Conservation (phyloP, 2,329 filamentous ascomycete species). For the Dothideomycetes sp. region DNA sequence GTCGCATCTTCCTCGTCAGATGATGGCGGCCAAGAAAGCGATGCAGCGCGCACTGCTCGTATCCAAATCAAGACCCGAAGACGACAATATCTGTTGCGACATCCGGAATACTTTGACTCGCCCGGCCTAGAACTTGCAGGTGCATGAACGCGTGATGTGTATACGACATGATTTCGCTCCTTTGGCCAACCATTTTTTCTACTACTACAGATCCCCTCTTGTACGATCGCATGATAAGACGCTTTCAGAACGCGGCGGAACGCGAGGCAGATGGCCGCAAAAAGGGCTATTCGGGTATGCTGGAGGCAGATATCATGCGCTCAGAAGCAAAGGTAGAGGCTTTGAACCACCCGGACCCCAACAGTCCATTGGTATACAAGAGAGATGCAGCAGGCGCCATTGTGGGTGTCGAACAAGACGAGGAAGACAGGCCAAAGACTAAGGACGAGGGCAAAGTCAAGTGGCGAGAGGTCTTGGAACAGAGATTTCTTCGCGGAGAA, state of each 20-base stretch:
- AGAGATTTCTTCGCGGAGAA: constrained; percentile 64
- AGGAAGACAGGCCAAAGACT: constrained; percentile 41
- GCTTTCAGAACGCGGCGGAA: constrained; percentile 65
- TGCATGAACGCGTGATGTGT: constrained; percentile 20
- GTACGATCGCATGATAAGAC: constrained; percentile 71
- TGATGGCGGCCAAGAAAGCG: constrained; percentile 4
- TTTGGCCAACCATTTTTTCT: too few species aligned
- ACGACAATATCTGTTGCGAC: constrained; percentile 62
- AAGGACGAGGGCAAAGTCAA: constrained; percentile 58
- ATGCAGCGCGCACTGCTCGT: constrained; percentile 23
- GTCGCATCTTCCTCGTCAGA: not conserved
- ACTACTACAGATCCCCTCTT: constrained; percentile 57
- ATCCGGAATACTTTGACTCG: constrained; percentile 61
- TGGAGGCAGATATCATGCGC: constrained; percentile 68
- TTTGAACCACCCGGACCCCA: constrained; percentile 45
- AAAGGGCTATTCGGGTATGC: constrained; percentile 69
- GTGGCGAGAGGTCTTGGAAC: constrained; percentile 64
- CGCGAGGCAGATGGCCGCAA: constrained; percentile 61
- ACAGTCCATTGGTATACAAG: constrained; percentile 41
- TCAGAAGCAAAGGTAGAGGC: constrained; percentile 66
- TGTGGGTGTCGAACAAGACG: constrained; percentile 48
- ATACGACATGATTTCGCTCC: constrained; percentile 11
- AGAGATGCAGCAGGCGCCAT: constrained; percentile 48
- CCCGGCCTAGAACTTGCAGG: constrained; percentile 53
- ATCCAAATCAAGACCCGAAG: constrained; percentile 65